Base-by-base conservation (phyloP, 495 filamentous ascomycete species). In the Tetracladium setigerum region DNA sequence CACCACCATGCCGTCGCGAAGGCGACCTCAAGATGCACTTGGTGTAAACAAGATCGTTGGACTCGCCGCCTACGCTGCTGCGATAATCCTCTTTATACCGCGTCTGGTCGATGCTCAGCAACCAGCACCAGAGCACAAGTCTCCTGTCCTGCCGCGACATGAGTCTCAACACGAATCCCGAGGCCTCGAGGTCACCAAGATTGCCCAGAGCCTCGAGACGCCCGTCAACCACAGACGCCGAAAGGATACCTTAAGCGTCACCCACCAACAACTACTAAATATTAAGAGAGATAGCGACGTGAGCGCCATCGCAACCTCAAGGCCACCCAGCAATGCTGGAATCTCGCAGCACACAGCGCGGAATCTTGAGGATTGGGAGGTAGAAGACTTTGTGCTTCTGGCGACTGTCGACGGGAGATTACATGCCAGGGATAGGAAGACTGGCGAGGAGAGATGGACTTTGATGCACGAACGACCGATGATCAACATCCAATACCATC, bases 371-470 rank as follows among this genome's bases (percentile, higher is more conserved):
- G 92, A 96, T 62, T 97, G 89, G 90, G 87, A 95, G 80, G 89
- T 95, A 69, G 91, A 97, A 85, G 90, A 97, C 71, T 94, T 96
- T 81, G 86, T 97, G 65, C 85, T 98, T 72, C 71, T 98, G 84
- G 89, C 94, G 85, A 97, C 94, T 77, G 84, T 98, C 74, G 88
- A 97, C 73, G 92, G 92, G 71, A 86, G 85, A 52, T 79, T 98
- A 64, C 86, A 95, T 73, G 92, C 94, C 60, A 79, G 82, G 68
- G 89, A 96, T 70, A 77, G 92, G 55, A 86, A 85, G 62, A 90
- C 81, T 48, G 92, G 92, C 41, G 67, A 82, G 38, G 73, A 80
- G 48, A 83, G 77, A 63, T 98, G 92, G 92, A 81, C 81, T 58
- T 72, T 95, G 43, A 81, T 86, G 65, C 77, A 84, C 39, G 83